Percentiles rank a stretch among this genome's conserved stretches.
Conservation (phyloP, 495 filamentous ascomycete species). For the Tricharina praecox region DNA sequence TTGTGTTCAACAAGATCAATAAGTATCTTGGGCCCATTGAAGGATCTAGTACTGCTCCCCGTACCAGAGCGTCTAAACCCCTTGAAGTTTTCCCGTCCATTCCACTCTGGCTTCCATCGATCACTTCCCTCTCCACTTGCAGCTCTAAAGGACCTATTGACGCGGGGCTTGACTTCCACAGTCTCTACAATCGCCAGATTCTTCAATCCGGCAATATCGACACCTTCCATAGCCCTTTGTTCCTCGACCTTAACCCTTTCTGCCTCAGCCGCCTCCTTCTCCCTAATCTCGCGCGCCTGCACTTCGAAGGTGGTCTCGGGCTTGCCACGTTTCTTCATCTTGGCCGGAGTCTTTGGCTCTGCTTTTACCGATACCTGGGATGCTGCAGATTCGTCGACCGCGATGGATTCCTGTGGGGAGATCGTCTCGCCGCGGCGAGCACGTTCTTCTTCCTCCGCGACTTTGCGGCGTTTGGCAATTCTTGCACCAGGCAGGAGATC, state of each 20-base stretch:
- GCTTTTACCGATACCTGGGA: background rate
- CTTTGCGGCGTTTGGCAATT: slow-evolving; percentile 22
- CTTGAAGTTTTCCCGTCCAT: slow-evolving; percentile 94
- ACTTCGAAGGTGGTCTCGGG: slow-evolving; percentile 4
- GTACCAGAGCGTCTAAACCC: slow-evolving; percentile 54
- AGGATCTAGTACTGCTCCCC: slow-evolving; percentile 26
- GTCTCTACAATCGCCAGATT: slow-evolving; percentile 64
- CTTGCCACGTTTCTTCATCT: slow-evolving; percentile 5
- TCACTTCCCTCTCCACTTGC: slow-evolving; percentile 32
- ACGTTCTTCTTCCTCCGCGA: slow-evolving; percentile 20
- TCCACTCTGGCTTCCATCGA: slow-evolving; percentile 84
- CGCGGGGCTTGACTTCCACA: slow-evolving; percentile 41
- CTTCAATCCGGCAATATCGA: slow-evolving; percentile 59
- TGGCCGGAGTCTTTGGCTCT: slow-evolving; percentile 1
- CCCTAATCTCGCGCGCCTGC: slow-evolving; percentile 16
- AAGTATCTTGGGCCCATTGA: slow-evolving; percentile 37
- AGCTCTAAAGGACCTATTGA: slow-evolving; percentile 11
- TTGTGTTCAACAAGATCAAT: slow-evolving; percentile 65
- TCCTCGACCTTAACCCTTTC: slow-evolving; percentile 20
- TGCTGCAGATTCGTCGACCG: background rate
- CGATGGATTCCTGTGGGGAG: slow-evolving; percentile 2
- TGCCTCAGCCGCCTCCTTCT: slow-evolving; percentile 12
- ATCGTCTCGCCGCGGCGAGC: slow-evolving; percentile 10
- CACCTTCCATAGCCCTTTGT: slow-evolving; percentile 47
- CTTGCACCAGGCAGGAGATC: slow-evolving; percentile 20